phyloP scores from a whole-genome alignment of 1,284 basidiomycete species.

The Tylopilus sp. region DNA sequence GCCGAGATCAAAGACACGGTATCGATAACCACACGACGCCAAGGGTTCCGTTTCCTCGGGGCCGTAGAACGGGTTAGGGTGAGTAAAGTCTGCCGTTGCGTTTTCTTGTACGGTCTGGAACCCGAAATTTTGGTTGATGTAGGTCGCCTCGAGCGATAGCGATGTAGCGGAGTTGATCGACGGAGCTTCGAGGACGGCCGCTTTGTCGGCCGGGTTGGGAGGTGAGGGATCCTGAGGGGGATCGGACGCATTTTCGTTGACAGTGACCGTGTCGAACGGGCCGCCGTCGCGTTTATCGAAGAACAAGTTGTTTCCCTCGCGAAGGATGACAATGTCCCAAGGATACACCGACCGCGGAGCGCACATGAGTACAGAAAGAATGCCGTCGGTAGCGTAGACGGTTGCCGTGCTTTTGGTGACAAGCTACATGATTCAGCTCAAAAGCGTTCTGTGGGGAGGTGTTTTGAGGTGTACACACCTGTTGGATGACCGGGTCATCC shows the following conservation, averaged over 20 bases:
- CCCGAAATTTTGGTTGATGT: conserved; percentile 98
- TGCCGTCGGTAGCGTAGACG: conserved; percentile 94
- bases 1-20: conserved; percentile 93
- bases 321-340: conserved; percentile 97
- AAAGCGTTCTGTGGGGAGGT: conserved; percentile 2
- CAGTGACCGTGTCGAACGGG: conserved; percentile 95
- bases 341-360: conserved; percentile 94
- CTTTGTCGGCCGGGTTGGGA: conserved; percentile 67
- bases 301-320: conserved; percentile 92
- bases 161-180: conserved; percentile 93
- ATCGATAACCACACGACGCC: conserved; percentile 94
- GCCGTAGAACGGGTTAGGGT: conserved; percentile 95
- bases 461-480: conserved; percentile 44
- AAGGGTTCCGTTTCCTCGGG: conserved; percentile 92
- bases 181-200: conserved; percentile 57
- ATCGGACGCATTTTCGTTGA: conserved; percentile 98
- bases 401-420: conserved; percentile 76
- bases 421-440: conserved; percentile 46
- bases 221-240: conserved; percentile 86
- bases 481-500: conserved; percentile 93
- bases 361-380: conserved; percentile 95
- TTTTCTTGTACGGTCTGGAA: conserved; percentile 91
- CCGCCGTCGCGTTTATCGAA: conserved; percentile 99
- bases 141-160: conserved; percentile 95
- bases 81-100: conserved; percentile 65